Evolutionary conservation across 805 yeast genomes (phyloP).

Genomic region (Candida adriatica): DNA sequence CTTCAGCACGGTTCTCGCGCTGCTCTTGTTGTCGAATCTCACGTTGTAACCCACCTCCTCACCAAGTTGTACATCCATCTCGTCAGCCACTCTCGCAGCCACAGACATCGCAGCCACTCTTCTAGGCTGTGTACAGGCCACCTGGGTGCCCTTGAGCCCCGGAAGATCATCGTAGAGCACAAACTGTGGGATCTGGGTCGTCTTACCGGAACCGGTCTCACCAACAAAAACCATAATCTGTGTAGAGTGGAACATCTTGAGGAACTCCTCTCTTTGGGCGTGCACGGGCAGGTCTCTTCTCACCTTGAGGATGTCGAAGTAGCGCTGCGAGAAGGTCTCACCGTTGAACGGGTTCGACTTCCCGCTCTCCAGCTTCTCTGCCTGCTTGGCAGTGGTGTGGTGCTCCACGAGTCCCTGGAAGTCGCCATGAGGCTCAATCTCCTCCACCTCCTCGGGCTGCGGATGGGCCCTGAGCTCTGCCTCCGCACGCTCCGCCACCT

Average conservation of each 20-base stretch:
- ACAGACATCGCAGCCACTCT: constrained; percentile 99
- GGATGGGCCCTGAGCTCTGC: constrained; percentile 44
- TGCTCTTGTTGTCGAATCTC: constrained; percentile 87
- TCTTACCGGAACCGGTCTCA: constrained; percentile 98
- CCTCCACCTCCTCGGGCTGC: constrained; percentile 28
- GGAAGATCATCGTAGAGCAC: constrained; percentile 89
- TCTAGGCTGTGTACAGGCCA: constrained; percentile 95
- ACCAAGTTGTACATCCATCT: constrained; percentile 89
- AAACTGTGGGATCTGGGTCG: constrained; percentile 97
- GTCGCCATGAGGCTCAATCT: constrained; percentile 55
- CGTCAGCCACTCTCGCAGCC: constrained; percentile 95
- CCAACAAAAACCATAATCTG: constrained; percentile 98
- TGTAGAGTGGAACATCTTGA: constrained; percentile 72
- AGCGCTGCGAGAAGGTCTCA: constrained; percentile 48
- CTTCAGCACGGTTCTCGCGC: constrained; percentile 73
- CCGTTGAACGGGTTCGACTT: constrained; percentile 78
- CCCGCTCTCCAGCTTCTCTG: constrained; percentile 51
- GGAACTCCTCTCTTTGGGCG: constrained; percentile 84
- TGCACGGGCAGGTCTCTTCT: constrained; percentile 92
- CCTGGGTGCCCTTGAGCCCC: constrained; percentile 72
- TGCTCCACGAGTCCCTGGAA: constrained; percentile 50
- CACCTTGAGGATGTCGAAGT: constrained; percentile 67
- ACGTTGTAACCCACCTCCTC: constrained; percentile 93
- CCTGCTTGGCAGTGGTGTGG: constrained; percentile 59
- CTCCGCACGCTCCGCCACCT: constrained; percentile 64